Percentiles rank a stretch among this genome's conserved stretches.
These are phyloP conservation scores for Metrosideros polymorpha DNA, from an alignment of 441 rosid species.

Conservation along the genomic window DNA sequence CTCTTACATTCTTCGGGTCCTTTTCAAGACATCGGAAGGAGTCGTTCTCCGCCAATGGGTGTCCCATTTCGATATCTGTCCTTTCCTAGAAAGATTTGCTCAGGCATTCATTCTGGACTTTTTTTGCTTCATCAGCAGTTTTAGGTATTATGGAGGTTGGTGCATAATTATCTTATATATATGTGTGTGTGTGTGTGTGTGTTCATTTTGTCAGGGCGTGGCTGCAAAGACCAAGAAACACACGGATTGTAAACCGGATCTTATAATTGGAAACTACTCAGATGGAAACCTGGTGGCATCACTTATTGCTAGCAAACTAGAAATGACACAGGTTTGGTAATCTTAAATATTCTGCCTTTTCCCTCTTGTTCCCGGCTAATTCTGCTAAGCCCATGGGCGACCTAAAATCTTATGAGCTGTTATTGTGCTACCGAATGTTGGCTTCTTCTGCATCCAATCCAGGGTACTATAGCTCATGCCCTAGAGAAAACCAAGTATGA, in stretches of 20 bases:
- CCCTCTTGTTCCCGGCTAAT: neutral
- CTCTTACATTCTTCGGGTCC: conserved; percentile 72
- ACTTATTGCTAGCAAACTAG: conserved; percentile 65
- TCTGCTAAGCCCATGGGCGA: neutral
- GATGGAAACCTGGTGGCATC: conserved; percentile 92
- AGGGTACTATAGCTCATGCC: conserved; percentile 87
- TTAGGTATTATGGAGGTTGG: neutral
- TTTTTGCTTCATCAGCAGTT: neutral
- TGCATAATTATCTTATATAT: neutral
- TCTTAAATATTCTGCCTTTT: neutral
- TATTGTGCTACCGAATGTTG: neutral
- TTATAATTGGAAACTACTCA: conserved; percentile 77
- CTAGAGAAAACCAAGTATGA: conserved; percentile 78
- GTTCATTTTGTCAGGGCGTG: conserved; percentile 34
- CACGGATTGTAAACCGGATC: conserved; percentile 70
- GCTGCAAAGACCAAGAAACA: conserved; percentile 45
- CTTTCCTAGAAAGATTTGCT: conserved; percentile 65
- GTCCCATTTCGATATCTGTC: conserved; percentile 72
- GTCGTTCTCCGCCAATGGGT: conserved; percentile 61
- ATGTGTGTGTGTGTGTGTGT: too few species aligned
- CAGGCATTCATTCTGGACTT: conserved; percentile 25
- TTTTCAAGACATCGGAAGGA: conserved; percentile 61
- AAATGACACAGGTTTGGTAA: conserved; percentile 43
- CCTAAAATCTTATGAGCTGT: neutral
- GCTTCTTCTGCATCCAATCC: neutral